These are phyloP conservation scores for Guyanaporus albipodus DNA, from an alignment of 768 basidiomycete species.

Conservation along the genomic window DNA sequence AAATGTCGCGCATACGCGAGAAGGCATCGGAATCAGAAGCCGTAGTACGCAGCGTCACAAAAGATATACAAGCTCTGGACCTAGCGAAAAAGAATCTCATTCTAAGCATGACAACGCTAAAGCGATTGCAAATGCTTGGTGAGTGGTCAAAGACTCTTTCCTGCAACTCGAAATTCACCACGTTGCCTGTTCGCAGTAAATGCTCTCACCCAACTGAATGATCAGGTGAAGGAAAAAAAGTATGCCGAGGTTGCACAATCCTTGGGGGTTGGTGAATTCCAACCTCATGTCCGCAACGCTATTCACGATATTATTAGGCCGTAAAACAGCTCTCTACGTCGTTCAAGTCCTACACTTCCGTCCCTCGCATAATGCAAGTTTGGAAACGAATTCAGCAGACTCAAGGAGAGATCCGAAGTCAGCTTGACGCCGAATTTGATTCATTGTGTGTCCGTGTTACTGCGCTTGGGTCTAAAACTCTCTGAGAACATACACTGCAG, in stretches of 20 bases:
- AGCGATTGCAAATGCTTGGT: slow-evolving; percentile 94
- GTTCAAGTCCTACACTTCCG: slow-evolving; percentile 75
- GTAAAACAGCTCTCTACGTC: slow-evolving; percentile 80
- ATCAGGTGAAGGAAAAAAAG: slow-evolving; percentile 68
- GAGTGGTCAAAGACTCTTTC: slow-evolving; percentile 23
- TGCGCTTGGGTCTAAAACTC: not conserved
- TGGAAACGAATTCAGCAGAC: slow-evolving; percentile 78
- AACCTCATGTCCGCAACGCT: slow-evolving; percentile 11
- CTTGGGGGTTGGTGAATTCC: slow-evolving; percentile 53
- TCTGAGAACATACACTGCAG: slow-evolving; percentile 36
- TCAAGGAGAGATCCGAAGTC: slow-evolving; percentile 75
- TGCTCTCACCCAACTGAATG: slow-evolving; percentile 76
- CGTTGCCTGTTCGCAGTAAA: slow-evolving; percentile 53
- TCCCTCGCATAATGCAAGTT: slow-evolving; percentile 72
- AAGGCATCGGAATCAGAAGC: slow-evolving; percentile 97
- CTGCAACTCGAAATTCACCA: not conserved
- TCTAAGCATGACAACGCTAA: slow-evolving; percentile 83
- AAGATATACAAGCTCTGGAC: slow-evolving; percentile 94
- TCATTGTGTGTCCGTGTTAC: slow-evolving; percentile 62
- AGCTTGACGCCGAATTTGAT: slow-evolving; percentile 90
- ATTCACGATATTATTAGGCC: slow-evolving; percentile 46
- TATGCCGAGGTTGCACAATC: slow-evolving; percentile 85
- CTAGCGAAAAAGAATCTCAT: slow-evolving; percentile 91
- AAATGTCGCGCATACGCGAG: slow-evolving; percentile 94
- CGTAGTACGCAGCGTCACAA: slow-evolving; percentile 91